These are phyloP conservation scores for Pseudocercospora fuligena DNA, from an alignment of 2,329 filamentous ascomycete species.

Conservation along the genomic window DNA sequence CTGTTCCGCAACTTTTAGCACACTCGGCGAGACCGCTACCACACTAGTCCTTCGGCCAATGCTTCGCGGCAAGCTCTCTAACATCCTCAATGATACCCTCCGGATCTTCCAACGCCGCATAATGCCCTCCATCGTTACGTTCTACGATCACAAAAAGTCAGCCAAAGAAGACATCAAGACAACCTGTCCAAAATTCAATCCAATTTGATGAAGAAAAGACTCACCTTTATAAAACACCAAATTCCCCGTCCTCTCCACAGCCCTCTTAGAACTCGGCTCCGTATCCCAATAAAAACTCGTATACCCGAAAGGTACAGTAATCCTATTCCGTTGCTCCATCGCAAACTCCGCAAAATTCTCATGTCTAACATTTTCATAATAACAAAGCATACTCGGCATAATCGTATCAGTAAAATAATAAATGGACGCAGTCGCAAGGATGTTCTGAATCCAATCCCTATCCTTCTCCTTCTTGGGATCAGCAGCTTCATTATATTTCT, in stretches of 20 bases:
- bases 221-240: slow-evolving; percentile 43
- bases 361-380: slow-evolving; percentile 47
- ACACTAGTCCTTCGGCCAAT: slow-evolving; percentile 16
- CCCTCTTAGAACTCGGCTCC: slow-evolving; percentile 42
- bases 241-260: slow-evolving; percentile 44
- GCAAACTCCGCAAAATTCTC: slow-evolving; percentile 46
- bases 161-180: not conserved
- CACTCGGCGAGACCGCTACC: too few relatives aligned
- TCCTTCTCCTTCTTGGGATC: slow-evolving; percentile 44
- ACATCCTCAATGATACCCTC: slow-evolving; percentile 34
- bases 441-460: slow-evolving; percentile 41
- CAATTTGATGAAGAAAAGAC: not conserved
- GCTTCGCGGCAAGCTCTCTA: slow-evolving; percentile 23
- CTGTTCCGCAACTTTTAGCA: too few relatives aligned
- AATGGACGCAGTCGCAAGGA: slow-evolving; percentile 40
- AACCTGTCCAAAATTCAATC: not conserved
- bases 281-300: slow-evolving; percentile 45
- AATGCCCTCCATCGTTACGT: slow-evolving; percentile 36
- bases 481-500: slow-evolving; percentile 49
- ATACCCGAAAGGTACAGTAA: slow-evolving; percentile 45
- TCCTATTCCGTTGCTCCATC: slow-evolving; percentile 43
- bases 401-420: slow-evolving; percentile 48
- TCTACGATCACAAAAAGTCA: slow-evolving; percentile 11
- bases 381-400: slow-evolving; percentile 46
- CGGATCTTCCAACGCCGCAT: slow-evolving; percentile 38